Evolutionary conservation across 805 yeast genomes (phyloP).

Genomic region (Teunomyces panamensis): DNA sequence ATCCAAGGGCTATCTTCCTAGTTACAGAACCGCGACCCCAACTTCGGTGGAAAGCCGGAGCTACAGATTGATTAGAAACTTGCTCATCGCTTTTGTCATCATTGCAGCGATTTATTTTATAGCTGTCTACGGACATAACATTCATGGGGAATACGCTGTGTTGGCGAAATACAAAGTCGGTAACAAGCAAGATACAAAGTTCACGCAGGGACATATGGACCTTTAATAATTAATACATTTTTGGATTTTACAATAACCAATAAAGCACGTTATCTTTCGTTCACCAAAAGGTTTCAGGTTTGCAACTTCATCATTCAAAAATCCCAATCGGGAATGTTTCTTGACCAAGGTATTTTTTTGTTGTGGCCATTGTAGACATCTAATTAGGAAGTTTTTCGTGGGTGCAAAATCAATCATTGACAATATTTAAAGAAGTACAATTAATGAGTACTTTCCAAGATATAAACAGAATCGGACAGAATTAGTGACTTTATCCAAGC

Average conservation of each 20-base stretch:
- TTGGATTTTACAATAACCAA: background rate
- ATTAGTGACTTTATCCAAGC: background rate
- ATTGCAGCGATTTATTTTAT: constrained; percentile 11
- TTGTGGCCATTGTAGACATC: background rate
- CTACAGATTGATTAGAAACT: constrained; percentile 7
- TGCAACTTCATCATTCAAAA: background rate
- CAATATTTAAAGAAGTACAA: background rate
- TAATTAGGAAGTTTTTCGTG: background rate
- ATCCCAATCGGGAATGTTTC: background rate
- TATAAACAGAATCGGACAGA: too few relatives aligned
- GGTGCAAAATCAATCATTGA: background rate
- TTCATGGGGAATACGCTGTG: constrained; percentile 7
- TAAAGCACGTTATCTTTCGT: background rate
- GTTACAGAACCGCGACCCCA: constrained; percentile 6
- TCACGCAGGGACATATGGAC: background rate
- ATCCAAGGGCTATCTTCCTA: constrained; percentile 5
- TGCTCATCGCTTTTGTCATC: constrained; percentile 8
- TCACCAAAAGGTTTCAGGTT: background rate
- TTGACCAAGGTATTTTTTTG: background rate
- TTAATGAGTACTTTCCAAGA: background rate
- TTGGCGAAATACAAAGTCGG: background rate
- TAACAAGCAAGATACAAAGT: background rate
- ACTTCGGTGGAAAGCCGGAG: constrained; percentile 2
- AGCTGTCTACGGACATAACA: constrained; percentile 12
- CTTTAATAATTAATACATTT: background rate